Percentiles rank a stretch among this genome's conserved stretches.
phyloP scores from a whole-genome alignment of 352 stramenopile species.

The Phytophthora palmivora region DNA sequence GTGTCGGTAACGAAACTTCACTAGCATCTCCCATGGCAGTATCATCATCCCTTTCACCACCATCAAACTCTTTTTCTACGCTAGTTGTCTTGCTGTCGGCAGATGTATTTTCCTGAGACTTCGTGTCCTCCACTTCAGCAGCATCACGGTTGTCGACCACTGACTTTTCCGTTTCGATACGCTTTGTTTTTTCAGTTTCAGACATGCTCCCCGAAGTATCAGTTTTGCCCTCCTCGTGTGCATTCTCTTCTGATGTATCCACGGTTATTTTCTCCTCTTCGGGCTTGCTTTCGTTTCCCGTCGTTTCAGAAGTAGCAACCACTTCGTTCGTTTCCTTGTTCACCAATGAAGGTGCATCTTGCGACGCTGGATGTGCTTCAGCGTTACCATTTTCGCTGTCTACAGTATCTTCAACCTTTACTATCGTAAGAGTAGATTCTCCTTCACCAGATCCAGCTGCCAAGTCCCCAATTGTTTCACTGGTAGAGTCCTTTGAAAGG shows the following conservation, averaged over 20 bases:
- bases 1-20: constrained; percentile 6
- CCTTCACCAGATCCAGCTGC: constrained; percentile 8
- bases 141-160: constrained; percentile 13
- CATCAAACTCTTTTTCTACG: constrained; percentile 18
- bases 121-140: constrained; percentile 14
- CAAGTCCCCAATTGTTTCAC: constrained; percentile 2
- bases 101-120: constrained; percentile 1
- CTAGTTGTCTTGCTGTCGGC: constrained; percentile 15
- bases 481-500: neutral
- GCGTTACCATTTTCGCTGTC: constrained; percentile 1
- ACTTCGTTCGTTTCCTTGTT: constrained; percentile 5
- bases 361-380: neutral
- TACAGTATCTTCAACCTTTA: neutral
- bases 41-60: constrained; percentile 18
- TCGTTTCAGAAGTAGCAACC: neutral
- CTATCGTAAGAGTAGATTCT: neutral
- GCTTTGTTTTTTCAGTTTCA: constrained; percentile 1
- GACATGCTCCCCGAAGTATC: neutral
- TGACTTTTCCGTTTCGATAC: constrained; percentile 1
- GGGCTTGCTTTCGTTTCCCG: neutral
- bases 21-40: constrained; percentile 25
- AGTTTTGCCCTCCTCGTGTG: constrained; percentile 1
- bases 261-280: constrained; percentile 11
- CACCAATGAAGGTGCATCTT: constrained; percentile 2
- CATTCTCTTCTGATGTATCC: neutral